Conservation (phyloP, 2,329 filamentous ascomycete genomes). For the Rugonectria rugulosa region DNA sequence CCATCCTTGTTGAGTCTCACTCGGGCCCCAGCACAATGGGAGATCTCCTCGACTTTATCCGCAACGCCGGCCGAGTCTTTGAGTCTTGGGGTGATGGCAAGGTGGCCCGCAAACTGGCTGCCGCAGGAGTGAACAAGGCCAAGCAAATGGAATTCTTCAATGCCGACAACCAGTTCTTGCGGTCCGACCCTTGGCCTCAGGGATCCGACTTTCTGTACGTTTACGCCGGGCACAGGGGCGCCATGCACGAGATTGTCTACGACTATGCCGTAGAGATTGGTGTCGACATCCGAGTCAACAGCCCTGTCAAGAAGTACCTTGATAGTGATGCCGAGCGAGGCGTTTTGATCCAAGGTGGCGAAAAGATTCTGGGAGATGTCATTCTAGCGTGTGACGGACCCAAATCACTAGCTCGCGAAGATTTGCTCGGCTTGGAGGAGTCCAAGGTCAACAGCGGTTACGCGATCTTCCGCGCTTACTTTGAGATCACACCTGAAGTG, state of each 20-base stretch:
- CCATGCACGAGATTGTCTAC: conserved; percentile 17
- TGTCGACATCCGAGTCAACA: conserved; percentile 5
- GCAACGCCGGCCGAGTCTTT: conserved; percentile 9
- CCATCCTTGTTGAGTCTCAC: conserved; percentile 9
- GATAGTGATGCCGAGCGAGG: conserved; percentile 8
- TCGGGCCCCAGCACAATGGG: not conserved
- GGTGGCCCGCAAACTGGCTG: not conserved
- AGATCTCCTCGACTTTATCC: conserved; percentile 10
- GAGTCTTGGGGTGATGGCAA: conserved; percentile 11
- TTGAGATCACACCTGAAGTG: conserved; percentile 5
- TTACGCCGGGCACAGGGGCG: conserved; percentile 8
- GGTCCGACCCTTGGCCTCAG: not conserved
- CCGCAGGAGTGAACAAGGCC: conserved; percentile 6
- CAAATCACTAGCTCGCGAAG: conserved; percentile 10
- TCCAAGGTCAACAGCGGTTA: conserved; percentile 14
- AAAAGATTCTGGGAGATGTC: conserved; percentile 7
- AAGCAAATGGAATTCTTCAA: conserved; percentile 12
- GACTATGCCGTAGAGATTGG: conserved; percentile 7
- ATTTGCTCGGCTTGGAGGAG: conserved; percentile 4
- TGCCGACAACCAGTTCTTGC: not conserved
- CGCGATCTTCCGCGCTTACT: conserved; percentile 13
- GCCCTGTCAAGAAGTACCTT: conserved; percentile 3
- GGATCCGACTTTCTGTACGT: not conserved
- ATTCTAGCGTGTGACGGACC: conserved; percentile 11
- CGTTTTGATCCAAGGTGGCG: not conserved